Evolutionary conservation across 805 yeast species (phyloP).

Genomic region (Yarrowia keelungensis): DNA sequence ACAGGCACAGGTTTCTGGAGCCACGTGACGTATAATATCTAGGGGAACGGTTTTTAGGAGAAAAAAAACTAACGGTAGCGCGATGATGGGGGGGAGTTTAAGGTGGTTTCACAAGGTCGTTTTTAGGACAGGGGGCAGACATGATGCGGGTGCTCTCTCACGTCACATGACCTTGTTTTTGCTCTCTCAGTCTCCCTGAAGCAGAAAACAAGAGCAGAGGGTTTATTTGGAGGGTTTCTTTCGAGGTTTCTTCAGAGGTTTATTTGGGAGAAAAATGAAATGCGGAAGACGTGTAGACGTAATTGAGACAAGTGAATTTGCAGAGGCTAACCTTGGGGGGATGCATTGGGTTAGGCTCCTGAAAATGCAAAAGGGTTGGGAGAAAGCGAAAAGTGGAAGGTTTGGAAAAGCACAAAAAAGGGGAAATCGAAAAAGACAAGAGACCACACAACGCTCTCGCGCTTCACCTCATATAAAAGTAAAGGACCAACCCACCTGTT

Average conservation of each 20-base stretch:
- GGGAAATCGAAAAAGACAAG: constrained; percentile 20
- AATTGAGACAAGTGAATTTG: constrained; percentile 8
- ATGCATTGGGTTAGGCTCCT: constrained; percentile 17
- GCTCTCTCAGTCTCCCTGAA: no score
- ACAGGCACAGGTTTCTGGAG: constrained; percentile 4
- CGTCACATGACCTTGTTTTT: not conserved
- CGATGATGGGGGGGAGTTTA: not conserved
- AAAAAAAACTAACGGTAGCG: not conserved
- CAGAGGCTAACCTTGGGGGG: not conserved
- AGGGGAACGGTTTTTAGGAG: no score
- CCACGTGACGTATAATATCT: constrained; percentile 25
- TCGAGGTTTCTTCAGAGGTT: no score
- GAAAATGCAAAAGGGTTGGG: not conserved
- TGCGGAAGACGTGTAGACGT: constrained; percentile 22
- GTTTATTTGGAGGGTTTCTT: not conserved
- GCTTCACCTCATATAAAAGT: constrained; percentile 35
- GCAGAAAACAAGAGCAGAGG: not conserved
- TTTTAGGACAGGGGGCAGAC: no score
- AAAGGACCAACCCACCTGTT: constrained; percentile 20
- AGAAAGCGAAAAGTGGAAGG: not conserved
- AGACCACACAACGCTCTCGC: constrained; percentile 13
- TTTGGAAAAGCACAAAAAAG: constrained; percentile 16
- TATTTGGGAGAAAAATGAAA: constrained; percentile 17
- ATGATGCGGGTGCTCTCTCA: not conserved
- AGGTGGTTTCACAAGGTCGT: no score